These are phyloP conservation scores for Citrullus mucosospermus DNA, from an alignment of 306 rosid genomes.

Conservation along the genomic window DNA sequence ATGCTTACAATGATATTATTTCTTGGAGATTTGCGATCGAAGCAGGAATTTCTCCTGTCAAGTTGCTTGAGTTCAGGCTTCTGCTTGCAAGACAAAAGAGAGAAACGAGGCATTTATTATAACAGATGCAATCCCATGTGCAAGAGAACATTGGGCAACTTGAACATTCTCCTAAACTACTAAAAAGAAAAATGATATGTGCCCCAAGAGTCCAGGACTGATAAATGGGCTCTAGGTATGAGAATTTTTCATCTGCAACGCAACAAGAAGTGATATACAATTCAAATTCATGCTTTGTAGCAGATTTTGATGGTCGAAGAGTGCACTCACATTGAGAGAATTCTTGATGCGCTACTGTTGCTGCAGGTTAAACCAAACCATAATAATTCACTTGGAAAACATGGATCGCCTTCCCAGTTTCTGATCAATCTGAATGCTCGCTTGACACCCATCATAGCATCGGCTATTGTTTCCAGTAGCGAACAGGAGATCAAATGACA, in stretches of 20 bases:
- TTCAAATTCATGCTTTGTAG: background rate
- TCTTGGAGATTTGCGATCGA: conserved; percentile 22
- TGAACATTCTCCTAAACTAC: background rate
- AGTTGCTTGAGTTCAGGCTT: conserved; percentile 35
- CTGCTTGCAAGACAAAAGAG: conserved; percentile 17
- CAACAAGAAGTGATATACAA: background rate
- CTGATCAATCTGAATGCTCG: background rate
- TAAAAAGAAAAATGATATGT: background rate
- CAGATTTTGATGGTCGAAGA: background rate
- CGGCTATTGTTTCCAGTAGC: conserved; percentile 9
- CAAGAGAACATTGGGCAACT: background rate
- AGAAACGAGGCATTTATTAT: background rate
- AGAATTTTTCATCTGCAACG: background rate
- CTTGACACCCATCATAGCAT: conserved; percentile 18
- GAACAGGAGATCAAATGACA: background rate
- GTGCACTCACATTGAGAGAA: conserved; percentile 32
- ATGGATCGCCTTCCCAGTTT: conserved; percentile 38
- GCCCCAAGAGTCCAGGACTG: background rate
- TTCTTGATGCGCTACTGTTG: background rate
- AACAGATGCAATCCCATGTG: background rate
- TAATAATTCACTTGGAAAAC: conserved; percentile 7
- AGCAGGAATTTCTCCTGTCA: conserved; percentile 26
- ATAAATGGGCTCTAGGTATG: background rate
- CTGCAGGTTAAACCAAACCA: conserved; percentile 25
- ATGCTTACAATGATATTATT: conserved; percentile 35